Percentiles rank a stretch among this genome's conserved stretches.
These are phyloP conservation scores for Sordariomycetes sp. DNA, from an alignment of 2,329 filamentous ascomycete species.

Conservation along the genomic window DNA sequence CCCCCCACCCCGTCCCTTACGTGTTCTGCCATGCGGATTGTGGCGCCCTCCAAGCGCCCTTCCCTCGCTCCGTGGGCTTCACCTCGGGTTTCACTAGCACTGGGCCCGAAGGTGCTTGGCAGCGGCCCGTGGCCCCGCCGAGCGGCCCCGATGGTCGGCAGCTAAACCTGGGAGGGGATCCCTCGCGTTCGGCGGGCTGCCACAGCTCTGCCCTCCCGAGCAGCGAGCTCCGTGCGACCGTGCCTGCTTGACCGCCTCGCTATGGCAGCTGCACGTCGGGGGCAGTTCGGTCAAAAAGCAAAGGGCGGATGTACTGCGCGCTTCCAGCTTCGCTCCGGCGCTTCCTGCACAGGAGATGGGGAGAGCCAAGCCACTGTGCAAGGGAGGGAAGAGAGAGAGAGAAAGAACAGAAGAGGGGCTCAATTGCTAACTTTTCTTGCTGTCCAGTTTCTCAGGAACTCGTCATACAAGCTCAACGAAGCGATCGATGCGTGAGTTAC, in stretches of 20 bases:
- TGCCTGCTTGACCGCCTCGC: slow-evolving; percentile 4
- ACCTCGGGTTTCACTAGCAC: not conserved
- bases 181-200: not conserved
- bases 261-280: slow-evolving; percentile 3
- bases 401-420: not conserved
- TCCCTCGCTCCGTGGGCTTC: not conserved
- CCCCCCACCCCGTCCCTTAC: too few relatives aligned
- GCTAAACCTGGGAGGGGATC: not conserved
- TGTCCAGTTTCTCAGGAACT: slow-evolving; percentile 32
- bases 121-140: not conserved
- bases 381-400: not conserved
- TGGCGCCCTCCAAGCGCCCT: not conserved
- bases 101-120: not conserved
- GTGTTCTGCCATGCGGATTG: not conserved
- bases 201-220: not conserved
- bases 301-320: not conserved
- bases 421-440: not conserved
- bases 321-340: not conserved
- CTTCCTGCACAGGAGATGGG: not conserved
- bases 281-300: slow-evolving; percentile 3
- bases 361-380: not conserved
- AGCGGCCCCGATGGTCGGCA: not conserved
- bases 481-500: slow-evolving; percentile 46
- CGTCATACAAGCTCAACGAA: slow-evolving; percentile 36
- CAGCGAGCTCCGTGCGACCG: not conserved